Evolutionary conservation across 2,329 filamentous ascomycete genomes (phyloP), one percentile per base, ranked within the genome.

Genomic region (Colletotrichum endophyticum): DNA sequence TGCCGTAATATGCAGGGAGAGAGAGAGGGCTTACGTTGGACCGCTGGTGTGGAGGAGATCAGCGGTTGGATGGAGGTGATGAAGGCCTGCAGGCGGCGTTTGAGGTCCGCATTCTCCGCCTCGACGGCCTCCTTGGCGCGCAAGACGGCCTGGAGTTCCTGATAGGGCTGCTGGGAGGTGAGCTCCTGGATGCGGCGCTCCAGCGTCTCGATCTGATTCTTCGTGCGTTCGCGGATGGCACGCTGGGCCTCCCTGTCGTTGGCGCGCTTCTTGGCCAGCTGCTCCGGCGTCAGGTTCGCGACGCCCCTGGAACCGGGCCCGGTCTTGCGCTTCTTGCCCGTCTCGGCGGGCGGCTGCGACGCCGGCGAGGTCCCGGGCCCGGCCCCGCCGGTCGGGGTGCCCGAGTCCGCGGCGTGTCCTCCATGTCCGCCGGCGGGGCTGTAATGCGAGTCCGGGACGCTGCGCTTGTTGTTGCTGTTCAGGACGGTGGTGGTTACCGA

Each of bases 201-300:
- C 75, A 97, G 88, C 8, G 86, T 87, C 82, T 96, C 94, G 79
- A 97, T 97, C 84, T 95, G 94, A 74, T 92, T 91, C 85, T 94
- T 95, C 32, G 95, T 97, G 72, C 95, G 92, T 86, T 96, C 94
- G 57, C 95, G 91, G 76, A 98, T 97, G 53, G 95, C 95, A 66
- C 95, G 91, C 84, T 98, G 95, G 34, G 95, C 95, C 84, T 98
- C 95, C 74, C 95, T 93, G 83, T 98, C 95, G 80, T 91, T 92
- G 36, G 90, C 89, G 73, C 90, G 86, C 81, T 92, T 92, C 83
- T 95, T 94, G 74, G 92, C 91, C 67, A 96, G 87, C 84, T 96
- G 93, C 81, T 96, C 94, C 44, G 93, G 92, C 2, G 94, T 95
- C 82, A 94, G 89, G 80, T 94, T 93, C 68, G 90, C 90, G 57